phyloP scores from a whole-genome alignment of 2,329 filamentous ascomycete species.

The Fusarium avenaceum region DNA sequence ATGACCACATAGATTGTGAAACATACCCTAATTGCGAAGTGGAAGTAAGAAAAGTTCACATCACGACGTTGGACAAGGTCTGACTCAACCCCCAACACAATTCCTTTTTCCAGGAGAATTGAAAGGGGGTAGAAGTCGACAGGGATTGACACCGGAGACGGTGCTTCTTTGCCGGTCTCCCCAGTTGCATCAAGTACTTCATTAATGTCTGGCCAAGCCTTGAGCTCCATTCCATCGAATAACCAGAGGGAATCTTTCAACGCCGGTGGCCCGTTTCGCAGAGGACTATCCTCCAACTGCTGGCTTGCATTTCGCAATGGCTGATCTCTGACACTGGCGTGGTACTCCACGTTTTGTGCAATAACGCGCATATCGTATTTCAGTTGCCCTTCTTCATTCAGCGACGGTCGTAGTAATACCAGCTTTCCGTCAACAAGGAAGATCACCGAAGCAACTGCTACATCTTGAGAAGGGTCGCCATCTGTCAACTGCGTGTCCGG shows the following conservation, averaged over 20 bases:
- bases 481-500: slow-evolving; percentile 90
- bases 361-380: slow-evolving; percentile 99
- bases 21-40: slow-evolving; percentile 87
- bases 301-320: slow-evolving; percentile 58
- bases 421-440: slow-evolving; percentile 98
- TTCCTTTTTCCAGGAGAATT: slow-evolving; percentile 87
- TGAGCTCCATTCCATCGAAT: slow-evolving; percentile 88
- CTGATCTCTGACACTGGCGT: slow-evolving; percentile 91
- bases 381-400: slow-evolving; percentile 83
- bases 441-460: slow-evolving; percentile 90
- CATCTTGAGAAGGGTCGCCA: slow-evolving; percentile 95
- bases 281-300: slow-evolving; percentile 43
- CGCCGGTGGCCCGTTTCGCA: slow-evolving; percentile 58
- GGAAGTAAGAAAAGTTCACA: slow-evolving; percentile 89
- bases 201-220: slow-evolving; percentile 89
- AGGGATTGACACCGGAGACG: slow-evolving; percentile 79
- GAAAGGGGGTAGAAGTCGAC: slow-evolving; percentile 98
- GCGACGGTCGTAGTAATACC: slow-evolving; percentile 88
- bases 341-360: slow-evolving; percentile 96
- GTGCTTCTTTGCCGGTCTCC: slow-evolving; percentile 77
- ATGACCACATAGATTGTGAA: not conserved
- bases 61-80: slow-evolving; percentile 95
- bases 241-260: slow-evolving; percentile 92
- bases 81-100: slow-evolving; percentile 90
- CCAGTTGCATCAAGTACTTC: slow-evolving; percentile 81